Percentiles rank a stretch among this genome's conserved stretches.
Evolutionary conservation across 1,139 yeast genomes (phyloP).

Genomic region (Pneumocystis murina): DNA sequence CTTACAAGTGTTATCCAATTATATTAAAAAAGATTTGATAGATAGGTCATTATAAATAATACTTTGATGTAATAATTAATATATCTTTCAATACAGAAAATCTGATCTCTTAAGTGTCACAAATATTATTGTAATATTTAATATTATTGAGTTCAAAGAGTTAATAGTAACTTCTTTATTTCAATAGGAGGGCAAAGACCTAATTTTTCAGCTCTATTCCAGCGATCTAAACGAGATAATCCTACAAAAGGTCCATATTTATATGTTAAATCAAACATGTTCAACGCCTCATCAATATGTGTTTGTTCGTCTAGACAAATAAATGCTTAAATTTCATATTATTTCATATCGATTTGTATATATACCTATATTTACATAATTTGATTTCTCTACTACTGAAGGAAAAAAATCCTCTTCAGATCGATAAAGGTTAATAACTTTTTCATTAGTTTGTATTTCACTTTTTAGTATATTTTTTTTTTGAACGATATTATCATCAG

Average conservation of each 20-base stretch:
- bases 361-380: background rate
- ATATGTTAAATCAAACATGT: slow-evolving; percentile 24
- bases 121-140: background rate
- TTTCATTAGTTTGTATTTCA: background rate
- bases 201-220: slow-evolving; percentile 82
- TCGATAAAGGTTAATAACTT: background rate
- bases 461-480: background rate
- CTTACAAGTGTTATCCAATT: too few species aligned
- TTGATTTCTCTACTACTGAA: background rate
- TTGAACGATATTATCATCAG: background rate
- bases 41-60: too few species aligned
- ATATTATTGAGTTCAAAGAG: slow-evolving; percentile 3
- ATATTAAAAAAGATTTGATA: too few species aligned
- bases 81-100: too few species aligned
- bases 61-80: too few species aligned
- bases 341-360: background rate
- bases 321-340: background rate
- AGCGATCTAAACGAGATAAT: slow-evolving; percentile 33
- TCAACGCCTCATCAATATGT: slow-evolving; percentile 22
- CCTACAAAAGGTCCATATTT: slow-evolving; percentile 29
- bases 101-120: background rate
- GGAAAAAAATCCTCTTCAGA: background rate
- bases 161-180: slow-evolving; percentile 19
- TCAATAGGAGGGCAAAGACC: slow-evolving; percentile 35
- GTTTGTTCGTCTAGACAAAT: slow-evolving; percentile 15